phyloP scores from a whole-genome alignment of 192 early-diverging fungal species.

The Chytriomyces confervae region DNA sequence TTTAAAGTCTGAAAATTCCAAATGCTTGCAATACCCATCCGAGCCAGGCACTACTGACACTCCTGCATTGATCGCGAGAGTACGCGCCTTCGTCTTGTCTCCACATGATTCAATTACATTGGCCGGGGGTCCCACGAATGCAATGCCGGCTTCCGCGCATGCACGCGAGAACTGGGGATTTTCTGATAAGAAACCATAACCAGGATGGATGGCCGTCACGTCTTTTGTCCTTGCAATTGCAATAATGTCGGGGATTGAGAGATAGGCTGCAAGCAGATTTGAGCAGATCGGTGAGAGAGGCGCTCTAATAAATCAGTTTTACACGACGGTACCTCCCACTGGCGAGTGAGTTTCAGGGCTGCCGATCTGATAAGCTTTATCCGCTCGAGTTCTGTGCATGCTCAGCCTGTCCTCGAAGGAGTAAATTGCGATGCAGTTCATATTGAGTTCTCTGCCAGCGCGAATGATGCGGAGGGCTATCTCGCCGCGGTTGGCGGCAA shows the following conservation, averaged over 20 bases:
- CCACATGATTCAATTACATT: conserved; percentile 87
- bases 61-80: conserved; percentile 63
- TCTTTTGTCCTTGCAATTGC: conserved; percentile 75
- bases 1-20: not conserved
- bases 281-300: too few relatives aligned
- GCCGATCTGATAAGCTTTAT: conserved; percentile 96
- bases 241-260: conserved; percentile 92
- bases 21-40: not conserved
- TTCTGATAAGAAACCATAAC: conserved; percentile 96
- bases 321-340: conserved; percentile 59
- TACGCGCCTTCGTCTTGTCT: conserved; percentile 93
- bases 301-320: too few relatives aligned
- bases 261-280: conserved; percentile 66
- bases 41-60: conserved; percentile 54
- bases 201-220: conserved; percentile 91
- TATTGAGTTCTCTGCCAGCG: conserved; percentile 88
- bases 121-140: conserved; percentile 87
- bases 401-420: conserved; percentile 88
- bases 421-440: conserved; percentile 83
- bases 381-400: conserved; percentile 93
- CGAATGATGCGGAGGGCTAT: conserved; percentile 95
- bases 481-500: conserved; percentile 85
- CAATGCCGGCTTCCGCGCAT: conserved; percentile 86
- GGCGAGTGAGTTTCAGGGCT: conserved; percentile 79
- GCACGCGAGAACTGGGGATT: conserved; percentile 91